Base-by-base conservation (phyloP, 805 yeast species). In the Cyberlindnera euphorbiae region DNA sequence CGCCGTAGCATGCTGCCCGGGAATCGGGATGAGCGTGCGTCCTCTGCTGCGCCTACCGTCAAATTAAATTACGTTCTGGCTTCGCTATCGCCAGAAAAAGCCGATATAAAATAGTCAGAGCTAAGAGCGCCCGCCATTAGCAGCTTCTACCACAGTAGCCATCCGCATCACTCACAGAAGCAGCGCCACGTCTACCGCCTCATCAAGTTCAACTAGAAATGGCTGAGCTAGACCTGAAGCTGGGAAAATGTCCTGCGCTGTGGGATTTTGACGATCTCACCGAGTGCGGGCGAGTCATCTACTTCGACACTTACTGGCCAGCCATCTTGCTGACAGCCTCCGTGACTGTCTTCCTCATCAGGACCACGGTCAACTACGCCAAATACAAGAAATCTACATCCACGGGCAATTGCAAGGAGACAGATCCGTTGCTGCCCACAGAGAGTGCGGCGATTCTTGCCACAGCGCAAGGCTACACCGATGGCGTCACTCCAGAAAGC, bases 261-360 rank as follows among this genome's bases (percentile, higher is more conserved):
- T 80, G 87, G 86, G 59, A 64, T 43, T 75, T 69, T 41, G 87
- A 80, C 49, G 87, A 80, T 53, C 52, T 80, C 27, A 71, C 81
- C 1, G 50, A 52, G 12, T 76, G 82, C 49, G 72, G 72, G 5
- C 63, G 78, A 31, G 58, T 61, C 15, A 45, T 52, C 50, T 54
- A 58, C 42, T 50, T 75, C 26, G 67, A 68, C 38, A 56, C 55
- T 22, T 50, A 56, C 31, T 44, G 59, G 14, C 73, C 73, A 1
- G 32, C 58, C 11, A 38, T 53, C n/a, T 39, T 66, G 8, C 62
- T 66, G 4, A 36, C 55, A 2, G 40, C 26, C 3, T 47, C 58
- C 5, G 29, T 33, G 49, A 36, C 43, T 10, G 37, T 42, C n/a
- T 29, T 55, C 1, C n/a, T 31, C 10, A 17, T 24, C 2, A 44